Percentiles rank a stretch among this genome's conserved stretches.
Evolutionary conservation across 2,329 filamentous ascomycete genomes (phyloP).

Genomic region (Exophiala calicioides): DNA sequence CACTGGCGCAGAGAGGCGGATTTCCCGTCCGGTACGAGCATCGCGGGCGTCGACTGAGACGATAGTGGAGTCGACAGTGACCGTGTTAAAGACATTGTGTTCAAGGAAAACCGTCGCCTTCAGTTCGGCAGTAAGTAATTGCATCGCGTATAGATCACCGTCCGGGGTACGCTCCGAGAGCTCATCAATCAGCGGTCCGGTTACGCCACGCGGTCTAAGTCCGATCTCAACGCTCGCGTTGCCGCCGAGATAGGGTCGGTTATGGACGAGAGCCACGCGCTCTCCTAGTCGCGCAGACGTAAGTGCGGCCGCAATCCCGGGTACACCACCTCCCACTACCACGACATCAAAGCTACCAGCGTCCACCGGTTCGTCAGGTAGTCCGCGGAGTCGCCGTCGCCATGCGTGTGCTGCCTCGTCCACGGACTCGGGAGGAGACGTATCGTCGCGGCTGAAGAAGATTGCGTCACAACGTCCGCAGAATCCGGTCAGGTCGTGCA

Average conservation of each 20-base stretch:
- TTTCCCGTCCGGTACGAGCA: conserved; percentile 7
- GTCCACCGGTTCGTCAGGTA: conserved; percentile 4
- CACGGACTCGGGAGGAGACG: neutral
- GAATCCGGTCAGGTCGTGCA: conserved; percentile 15
- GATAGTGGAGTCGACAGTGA: conserved; percentile 1
- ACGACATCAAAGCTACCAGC: conserved; percentile 8
- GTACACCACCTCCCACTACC: conserved; percentile 10
- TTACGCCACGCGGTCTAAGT: conserved; percentile 11
- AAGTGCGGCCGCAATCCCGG: conserved; percentile 5
- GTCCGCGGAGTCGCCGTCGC: conserved; percentile 6
- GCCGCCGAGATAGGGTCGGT: conserved; percentile 10
- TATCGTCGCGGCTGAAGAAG: conserved; percentile 4
- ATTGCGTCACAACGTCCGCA: conserved; percentile 15
- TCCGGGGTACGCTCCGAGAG: conserved; percentile 7
- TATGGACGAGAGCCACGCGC: conserved; percentile 10
- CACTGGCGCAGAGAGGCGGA: conserved; percentile 4
- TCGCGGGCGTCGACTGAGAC: conserved; percentile 8
- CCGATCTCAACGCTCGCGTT: conserved; percentile 17
- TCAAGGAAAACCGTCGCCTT: conserved; percentile 11
- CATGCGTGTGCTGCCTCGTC: neutral
- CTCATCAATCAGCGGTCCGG: conserved; percentile 11
- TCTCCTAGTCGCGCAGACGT: conserved; percentile 12
- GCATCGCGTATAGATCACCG: conserved; percentile 8
- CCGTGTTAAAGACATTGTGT: conserved; percentile 6
- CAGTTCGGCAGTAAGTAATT: conserved; percentile 7